phyloP scores from a whole-genome alignment of 441 rosid species.

The Dalechampia spathulata region DNA sequence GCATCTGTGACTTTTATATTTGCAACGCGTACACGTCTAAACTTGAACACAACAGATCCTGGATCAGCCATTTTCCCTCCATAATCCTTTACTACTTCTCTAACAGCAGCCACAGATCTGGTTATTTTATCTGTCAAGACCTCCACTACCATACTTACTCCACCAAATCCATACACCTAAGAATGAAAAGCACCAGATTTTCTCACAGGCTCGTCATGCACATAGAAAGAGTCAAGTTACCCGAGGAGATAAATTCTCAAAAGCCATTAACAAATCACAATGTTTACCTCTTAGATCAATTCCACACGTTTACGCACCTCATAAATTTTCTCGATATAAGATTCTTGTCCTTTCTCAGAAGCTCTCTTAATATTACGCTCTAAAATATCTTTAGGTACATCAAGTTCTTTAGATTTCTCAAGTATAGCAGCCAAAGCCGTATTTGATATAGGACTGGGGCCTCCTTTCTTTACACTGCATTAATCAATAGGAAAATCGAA shows the following conservation, averaged over 20 bases:
- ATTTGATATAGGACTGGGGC: constrained; percentile 74
- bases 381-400: constrained; percentile 85
- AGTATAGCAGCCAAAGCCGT: constrained; percentile 62
- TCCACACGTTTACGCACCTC: constrained; percentile 35
- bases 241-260: not conserved
- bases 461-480: constrained; percentile 80
- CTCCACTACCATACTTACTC: constrained; percentile 87
- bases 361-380: constrained; percentile 90
- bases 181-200: constrained; percentile 8
- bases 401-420: constrained; percentile 82
- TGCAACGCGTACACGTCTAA: constrained; percentile 66
- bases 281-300: too few relatives aligned
- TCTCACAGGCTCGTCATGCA: not conserved
- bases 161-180: constrained; percentile 92
- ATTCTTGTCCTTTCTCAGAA: constrained; percentile 86
- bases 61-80: constrained; percentile 96
- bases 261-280: not conserved
- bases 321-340: constrained; percentile 72
- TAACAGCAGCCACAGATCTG: constrained; percentile 75
- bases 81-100: constrained; percentile 73
- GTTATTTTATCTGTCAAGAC: constrained; percentile 85
- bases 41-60: constrained; percentile 89
- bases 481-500: constrained; percentile 14
- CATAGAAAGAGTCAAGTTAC: not conserved
- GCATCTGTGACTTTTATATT: constrained; percentile 66